Conservation (phyloP, 2,329 filamentous ascomycete genomes). For the Aaosphaeria pasadenensis region DNA sequence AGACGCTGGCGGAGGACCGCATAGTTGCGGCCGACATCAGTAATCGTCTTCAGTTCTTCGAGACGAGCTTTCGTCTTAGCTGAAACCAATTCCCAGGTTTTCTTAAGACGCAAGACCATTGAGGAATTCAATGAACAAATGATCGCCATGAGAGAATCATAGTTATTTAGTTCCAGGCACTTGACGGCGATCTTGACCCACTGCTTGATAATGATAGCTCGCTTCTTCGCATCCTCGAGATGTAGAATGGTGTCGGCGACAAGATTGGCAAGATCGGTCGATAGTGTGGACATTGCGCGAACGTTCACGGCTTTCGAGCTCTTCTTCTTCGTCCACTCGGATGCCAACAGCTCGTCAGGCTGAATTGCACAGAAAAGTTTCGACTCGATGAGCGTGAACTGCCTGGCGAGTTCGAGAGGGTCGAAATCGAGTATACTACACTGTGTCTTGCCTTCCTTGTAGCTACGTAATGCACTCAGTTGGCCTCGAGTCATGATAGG, state of each 20-base stretch:
- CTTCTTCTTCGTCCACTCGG: constrained; percentile 90
- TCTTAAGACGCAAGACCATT: constrained; percentile 80
- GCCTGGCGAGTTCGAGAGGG: constrained; percentile 82
- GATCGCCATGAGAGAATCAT: constrained; percentile 95
- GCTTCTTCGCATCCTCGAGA: constrained; percentile 86
- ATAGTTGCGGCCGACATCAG: constrained; percentile 89
- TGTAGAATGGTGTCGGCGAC: constrained; percentile 91
- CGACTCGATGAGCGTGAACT: constrained; percentile 90
- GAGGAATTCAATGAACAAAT: constrained; percentile 92
- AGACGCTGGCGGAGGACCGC: constrained; percentile 79
- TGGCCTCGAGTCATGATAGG: constrained; percentile 74
- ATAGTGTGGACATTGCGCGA: constrained; percentile 87
- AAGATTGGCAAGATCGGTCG: constrained; percentile 87
- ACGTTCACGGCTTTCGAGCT: constrained; percentile 82
- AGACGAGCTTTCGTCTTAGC: constrained; percentile 78
- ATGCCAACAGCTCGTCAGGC: constrained; percentile 85
- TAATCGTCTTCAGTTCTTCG: constrained; percentile 75
- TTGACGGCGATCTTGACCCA: constrained; percentile 94
- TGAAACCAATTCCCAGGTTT: constrained; percentile 88
- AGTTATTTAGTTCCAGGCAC: constrained; percentile 88
- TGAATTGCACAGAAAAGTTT: constrained; percentile 87
- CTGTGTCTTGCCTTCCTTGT: constrained; percentile 67
- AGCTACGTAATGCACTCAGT: constrained; percentile 66
- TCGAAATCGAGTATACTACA: constrained; percentile 88
- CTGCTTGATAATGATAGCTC: constrained; percentile 87